Conservation (phyloP, 1,139 yeast genomes). For the Yamadazyma dushanensis region DNA sequence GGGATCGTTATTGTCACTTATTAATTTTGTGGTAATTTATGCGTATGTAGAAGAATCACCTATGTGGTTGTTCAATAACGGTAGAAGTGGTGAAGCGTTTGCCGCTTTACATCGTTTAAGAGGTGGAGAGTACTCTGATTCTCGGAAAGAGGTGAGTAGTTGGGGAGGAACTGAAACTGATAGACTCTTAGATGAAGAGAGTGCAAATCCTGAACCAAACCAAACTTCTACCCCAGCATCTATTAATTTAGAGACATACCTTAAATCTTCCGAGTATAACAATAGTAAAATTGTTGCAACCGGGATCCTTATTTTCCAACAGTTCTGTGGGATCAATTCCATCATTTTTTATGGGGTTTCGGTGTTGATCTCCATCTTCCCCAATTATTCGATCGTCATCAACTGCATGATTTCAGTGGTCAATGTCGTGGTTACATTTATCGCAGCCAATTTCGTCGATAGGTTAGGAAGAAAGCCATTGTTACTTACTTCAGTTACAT, state of each 20-base stretch:
- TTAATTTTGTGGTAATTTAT: conserved; percentile 44
- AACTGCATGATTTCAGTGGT: conserved; percentile 74
- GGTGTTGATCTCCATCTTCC: conserved; percentile 67
- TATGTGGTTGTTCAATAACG: conserved; percentile 63
- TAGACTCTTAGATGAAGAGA: conserved; percentile 12
- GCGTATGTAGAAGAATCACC: conserved; percentile 74
- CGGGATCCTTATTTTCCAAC: conserved; percentile 82
- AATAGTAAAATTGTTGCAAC: conserved; percentile 68
- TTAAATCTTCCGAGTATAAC: conserved; percentile 50
- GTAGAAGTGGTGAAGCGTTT: conserved; percentile 32
- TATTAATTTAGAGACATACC: conserved; percentile 42
- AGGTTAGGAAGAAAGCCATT: conserved; percentile 75
- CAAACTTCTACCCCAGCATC: conserved; percentile 11
- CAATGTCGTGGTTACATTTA: conserved; percentile 70
- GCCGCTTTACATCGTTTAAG: conserved; percentile 37
- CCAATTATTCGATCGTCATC: conserved; percentile 64
- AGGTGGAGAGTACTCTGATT: conserved; percentile 40
- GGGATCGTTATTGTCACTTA: conserved; percentile 56
- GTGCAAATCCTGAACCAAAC: conserved; percentile 3
- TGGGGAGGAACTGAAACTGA: conserved; percentile 27
- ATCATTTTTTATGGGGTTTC: conserved; percentile 91
- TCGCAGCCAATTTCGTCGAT: conserved; percentile 74
- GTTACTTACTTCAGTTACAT: conserved; percentile 58
- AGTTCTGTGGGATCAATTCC: conserved; percentile 88
- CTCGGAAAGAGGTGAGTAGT: conserved; percentile 39